phyloP scores from a whole-genome alignment of 208 protist species.

The Leptomonas pyrrhocoris region DNA sequence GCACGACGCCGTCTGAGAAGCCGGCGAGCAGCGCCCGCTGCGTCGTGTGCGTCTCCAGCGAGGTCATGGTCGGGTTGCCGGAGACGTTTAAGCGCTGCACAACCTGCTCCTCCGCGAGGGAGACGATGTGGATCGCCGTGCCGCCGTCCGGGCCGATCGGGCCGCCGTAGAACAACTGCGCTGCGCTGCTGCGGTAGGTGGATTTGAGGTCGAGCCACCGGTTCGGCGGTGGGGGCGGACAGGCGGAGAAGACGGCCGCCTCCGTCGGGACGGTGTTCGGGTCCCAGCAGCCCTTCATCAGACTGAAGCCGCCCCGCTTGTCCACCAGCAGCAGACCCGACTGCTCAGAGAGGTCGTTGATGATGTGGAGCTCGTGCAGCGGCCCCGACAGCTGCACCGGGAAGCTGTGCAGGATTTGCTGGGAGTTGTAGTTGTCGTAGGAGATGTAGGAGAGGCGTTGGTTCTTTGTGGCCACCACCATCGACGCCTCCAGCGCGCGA shows the following conservation, averaged over 20 bases:
- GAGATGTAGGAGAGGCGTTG: conserved; percentile 72
- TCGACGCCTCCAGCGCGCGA: conserved; percentile 71
- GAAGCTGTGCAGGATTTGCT: conserved; percentile 68
- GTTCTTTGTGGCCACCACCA: conserved; percentile 76
- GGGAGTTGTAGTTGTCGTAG: conserved; percentile 79
- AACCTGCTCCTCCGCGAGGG: conserved; percentile 84
- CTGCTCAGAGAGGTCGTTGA: conserved; percentile 89
- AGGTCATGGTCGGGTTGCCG: conserved; percentile 70
- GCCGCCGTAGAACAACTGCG: conserved; percentile 82
- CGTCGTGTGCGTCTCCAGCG: conserved; percentile 69
- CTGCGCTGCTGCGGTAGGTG: conserved; percentile 71
- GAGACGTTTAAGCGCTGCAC: conserved; percentile 74
- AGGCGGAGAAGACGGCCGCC: conserved; percentile 82
- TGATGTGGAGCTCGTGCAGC: conserved; percentile 72
- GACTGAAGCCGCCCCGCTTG: conserved; percentile 73
- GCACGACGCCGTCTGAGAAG: conserved; percentile 79
- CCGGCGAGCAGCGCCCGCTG: conserved; percentile 76
- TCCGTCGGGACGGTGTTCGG: conserved; percentile 54
- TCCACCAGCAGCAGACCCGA: conserved; percentile 81
- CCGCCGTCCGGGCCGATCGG: conserved; percentile 65
- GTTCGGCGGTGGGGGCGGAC: conserved; percentile 54
- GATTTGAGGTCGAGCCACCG: conserved; percentile 74
- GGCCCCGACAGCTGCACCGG: conserved; percentile 55
- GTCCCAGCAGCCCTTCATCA: conserved; percentile 75
- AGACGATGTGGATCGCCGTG: conserved; percentile 80